phyloP scores from a whole-genome alignment of 2,329 filamentous ascomycete genomes.

The Cladosporium austrohemisphaericum region DNA sequence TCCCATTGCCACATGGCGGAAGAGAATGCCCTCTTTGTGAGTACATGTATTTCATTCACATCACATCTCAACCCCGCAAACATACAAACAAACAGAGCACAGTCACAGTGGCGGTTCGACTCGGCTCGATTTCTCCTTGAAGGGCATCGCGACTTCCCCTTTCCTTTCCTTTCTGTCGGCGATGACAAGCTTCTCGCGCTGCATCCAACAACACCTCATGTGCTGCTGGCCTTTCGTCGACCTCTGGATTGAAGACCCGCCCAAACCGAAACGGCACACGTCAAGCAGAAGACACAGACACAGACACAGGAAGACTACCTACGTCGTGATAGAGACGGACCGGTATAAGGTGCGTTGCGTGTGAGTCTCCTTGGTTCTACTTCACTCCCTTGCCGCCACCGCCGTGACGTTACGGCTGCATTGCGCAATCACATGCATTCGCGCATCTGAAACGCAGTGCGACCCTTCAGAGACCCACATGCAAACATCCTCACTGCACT shows the following conservation, averaged over 20 bases:
- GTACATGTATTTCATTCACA: not conserved
- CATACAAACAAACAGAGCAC: not conserved
- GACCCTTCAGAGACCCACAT: conserved; percentile 15
- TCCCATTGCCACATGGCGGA: no score
- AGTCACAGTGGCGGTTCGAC: no score
- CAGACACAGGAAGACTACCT: not conserved
- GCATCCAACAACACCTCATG: conserved; percentile 13
- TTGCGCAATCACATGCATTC: conserved; percentile 5
- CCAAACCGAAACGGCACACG: conserved; percentile 1
- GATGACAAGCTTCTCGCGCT: conserved; percentile 10
- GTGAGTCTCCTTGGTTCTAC: not conserved
- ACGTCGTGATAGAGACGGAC: not conserved
- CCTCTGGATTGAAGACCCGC: conserved; percentile 26
- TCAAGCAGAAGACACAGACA: conserved; percentile 17
- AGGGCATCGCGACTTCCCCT: no score
- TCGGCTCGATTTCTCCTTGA: no score
- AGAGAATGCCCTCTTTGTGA: no score
- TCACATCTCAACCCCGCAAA: not conserved
- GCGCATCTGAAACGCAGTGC: not conserved
- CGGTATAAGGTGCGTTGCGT: not conserved
- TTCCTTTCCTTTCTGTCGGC: not conserved
- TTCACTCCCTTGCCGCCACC: conserved; percentile 5
- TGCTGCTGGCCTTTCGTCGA: conserved; percentile 31
- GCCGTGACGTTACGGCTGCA: not conserved
- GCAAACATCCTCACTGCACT: conserved; percentile 10